phyloP scores from a whole-genome alignment of 495 filamentous ascomycete species.

The Paragyromitra xinjiangensis region DNA sequence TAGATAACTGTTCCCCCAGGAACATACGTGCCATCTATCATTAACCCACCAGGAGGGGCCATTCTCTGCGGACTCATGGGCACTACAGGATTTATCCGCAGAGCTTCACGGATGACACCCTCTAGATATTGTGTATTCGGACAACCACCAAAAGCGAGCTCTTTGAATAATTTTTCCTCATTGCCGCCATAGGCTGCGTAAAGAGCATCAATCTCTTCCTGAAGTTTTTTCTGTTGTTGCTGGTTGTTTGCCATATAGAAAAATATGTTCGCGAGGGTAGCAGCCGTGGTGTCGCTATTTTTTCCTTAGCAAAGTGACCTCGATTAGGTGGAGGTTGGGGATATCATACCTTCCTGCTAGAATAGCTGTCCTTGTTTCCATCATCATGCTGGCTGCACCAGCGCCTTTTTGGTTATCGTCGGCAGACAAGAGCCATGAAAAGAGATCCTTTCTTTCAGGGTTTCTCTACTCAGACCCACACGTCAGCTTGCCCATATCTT shows the following conservation, averaged over 20 bases:
- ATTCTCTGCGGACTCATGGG: slow-evolving; percentile 61
- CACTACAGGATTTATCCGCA: slow-evolving; percentile 64
- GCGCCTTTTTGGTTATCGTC: too few species aligned
- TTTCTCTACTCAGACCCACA: too few species aligned
- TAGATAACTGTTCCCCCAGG: slow-evolving; percentile 58
- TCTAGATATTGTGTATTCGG: slow-evolving; percentile 58
- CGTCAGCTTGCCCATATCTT: too few species aligned
- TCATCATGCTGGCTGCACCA: too few species aligned
- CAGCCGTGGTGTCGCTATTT: slow-evolving; percentile 61
- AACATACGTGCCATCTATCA: slow-evolving; percentile 61
- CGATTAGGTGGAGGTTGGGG: too few species aligned
- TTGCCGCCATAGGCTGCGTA: slow-evolving; percentile 29
- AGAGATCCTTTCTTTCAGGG: too few species aligned
- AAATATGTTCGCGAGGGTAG: slow-evolving; percentile 59
- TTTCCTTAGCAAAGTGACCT: neutral
- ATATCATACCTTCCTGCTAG: too few species aligned
- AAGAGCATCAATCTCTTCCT: slow-evolving; percentile 23
- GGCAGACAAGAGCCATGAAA: too few species aligned
- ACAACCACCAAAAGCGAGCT: slow-evolving; percentile 50
- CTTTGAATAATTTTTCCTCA: slow-evolving; percentile 56
- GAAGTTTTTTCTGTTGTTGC: slow-evolving; percentile 35
- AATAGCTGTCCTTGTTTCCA: too few species aligned
- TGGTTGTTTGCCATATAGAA: slow-evolving; percentile 60
- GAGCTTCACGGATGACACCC: slow-evolving; percentile 64
- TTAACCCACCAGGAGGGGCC: slow-evolving; percentile 62